These are phyloP conservation scores for Nicotiana undulata DNA, from an alignment of 257 asterid genomes.

Conservation along the genomic window DNA sequence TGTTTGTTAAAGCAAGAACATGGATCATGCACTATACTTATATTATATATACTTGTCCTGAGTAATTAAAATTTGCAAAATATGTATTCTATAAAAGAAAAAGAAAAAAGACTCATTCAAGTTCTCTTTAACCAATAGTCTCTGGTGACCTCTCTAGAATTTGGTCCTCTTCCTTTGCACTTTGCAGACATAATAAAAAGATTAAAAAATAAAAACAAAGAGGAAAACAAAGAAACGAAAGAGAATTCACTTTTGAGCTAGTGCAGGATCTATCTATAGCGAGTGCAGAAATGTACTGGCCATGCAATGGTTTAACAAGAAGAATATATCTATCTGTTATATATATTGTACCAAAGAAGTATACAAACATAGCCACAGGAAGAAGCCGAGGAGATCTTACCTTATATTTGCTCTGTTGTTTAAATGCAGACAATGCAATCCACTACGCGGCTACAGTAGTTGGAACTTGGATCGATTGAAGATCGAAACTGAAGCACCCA, in stretches of 20 bases:
- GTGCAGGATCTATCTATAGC: background rate
- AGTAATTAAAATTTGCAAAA: background rate
- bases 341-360: background rate
- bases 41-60: background rate
- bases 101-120: background rate
- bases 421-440: conserved; percentile 3
- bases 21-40: background rate
- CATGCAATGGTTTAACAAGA: background rate
- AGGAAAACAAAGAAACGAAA: background rate
- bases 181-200: background rate
- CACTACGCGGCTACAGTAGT: background rate
- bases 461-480: background rate
- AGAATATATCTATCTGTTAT: too few species aligned
- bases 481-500: background rate
- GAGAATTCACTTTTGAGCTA: background rate
- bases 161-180: background rate
- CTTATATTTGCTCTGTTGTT: background rate
- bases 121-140: background rate
- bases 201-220: too few species aligned
- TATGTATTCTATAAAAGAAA: too few species aligned
- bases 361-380: background rate
- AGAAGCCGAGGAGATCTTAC: background rate
- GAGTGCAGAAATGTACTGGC: background rate
- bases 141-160: background rate
- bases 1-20: background rate